These are phyloP conservation scores for Saposhnikovia divaricata DNA, from an alignment of 129 eudicot species.

Conservation along the genomic window DNA sequence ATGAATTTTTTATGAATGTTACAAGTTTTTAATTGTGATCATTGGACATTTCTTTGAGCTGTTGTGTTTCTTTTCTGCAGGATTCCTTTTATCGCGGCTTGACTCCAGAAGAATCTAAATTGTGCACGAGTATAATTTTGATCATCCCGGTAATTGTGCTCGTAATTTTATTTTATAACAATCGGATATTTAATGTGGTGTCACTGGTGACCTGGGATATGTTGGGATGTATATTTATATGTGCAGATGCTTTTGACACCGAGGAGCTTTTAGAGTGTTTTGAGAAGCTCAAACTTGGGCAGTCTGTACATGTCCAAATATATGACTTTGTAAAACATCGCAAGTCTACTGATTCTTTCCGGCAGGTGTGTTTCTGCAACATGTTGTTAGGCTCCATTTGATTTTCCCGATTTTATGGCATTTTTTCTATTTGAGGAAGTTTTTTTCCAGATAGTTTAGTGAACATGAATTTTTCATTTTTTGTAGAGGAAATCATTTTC, in stretches of 20 bases:
- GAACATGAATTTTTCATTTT: neutral
- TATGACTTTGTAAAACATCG: conserved; percentile 91
- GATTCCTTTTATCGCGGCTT: conserved; percentile 98
- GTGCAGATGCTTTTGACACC: conserved; percentile 97
- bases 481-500: neutral
- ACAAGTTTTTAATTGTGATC: too few species aligned
- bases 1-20: too few species aligned
- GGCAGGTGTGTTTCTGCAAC: conserved; percentile 50
- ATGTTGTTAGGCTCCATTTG: neutral
- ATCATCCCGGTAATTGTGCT: conserved; percentile 78
- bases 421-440: neutral
- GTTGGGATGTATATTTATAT: conserved; percentile 8
- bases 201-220: neutral
- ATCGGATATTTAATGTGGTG: neutral
- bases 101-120: conserved; percentile 69
- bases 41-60: too few species aligned
- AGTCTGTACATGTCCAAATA: conserved; percentile 79
- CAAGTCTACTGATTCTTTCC: conserved; percentile 72
- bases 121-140: conserved; percentile 90
- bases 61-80: too few species aligned
- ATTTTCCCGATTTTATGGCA: neutral
- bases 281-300: conserved; percentile 64
- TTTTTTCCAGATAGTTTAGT: neutral
- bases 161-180: neutral
- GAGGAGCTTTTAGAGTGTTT: conserved; percentile 88